phyloP scores from a whole-genome alignment of 352 stramenopile species.

The Hyaloperonospora arabidopsidis region DNA sequence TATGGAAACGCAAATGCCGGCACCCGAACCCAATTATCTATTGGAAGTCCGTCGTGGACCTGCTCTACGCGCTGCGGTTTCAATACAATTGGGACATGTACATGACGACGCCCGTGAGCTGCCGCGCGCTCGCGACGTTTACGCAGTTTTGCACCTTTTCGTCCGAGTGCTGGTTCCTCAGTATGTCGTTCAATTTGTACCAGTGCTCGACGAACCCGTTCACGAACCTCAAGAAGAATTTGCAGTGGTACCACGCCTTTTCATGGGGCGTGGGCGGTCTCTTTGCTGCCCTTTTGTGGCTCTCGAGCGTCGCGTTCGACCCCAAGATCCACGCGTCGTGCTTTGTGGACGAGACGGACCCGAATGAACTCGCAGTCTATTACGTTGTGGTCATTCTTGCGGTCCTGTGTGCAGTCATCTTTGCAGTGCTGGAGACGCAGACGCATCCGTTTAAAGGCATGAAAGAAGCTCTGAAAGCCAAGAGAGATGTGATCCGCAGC shows the following conservation, averaged over 20 bases:
- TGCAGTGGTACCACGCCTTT: slow-evolving; percentile 66
- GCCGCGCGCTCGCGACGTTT: slow-evolving; percentile 46
- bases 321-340: slow-evolving; percentile 41
- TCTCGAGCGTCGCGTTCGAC: slow-evolving; percentile 46
- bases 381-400: slow-evolving; percentile 70
- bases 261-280: slow-evolving; percentile 56
- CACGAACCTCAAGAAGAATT: slow-evolving; percentile 69
- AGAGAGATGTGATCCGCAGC: slow-evolving; percentile 75
- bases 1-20: slow-evolving; percentile 58
- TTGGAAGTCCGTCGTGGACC: slow-evolving; percentile 68
- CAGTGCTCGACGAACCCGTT: slow-evolving; percentile 84
- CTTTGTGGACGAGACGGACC: slow-evolving; percentile 69
- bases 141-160: slow-evolving; percentile 73
- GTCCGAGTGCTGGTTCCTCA: slow-evolving; percentile 85
- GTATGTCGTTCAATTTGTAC: slow-evolving; percentile 81
- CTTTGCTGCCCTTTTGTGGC: slow-evolving; percentile 49
- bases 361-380: slow-evolving; percentile 57
- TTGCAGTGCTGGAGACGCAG: slow-evolving; percentile 62
- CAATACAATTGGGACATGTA: slow-evolving; percentile 60
- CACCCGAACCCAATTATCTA: slow-evolving; percentile 82
- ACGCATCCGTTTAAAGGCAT: slow-evolving; percentile 68
- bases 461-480: slow-evolving; percentile 66
- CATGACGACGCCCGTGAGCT: slow-evolving; percentile 34
- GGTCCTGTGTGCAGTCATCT: slow-evolving; percentile 50
- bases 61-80: slow-evolving; percentile 71